Percentiles rank a stretch among this genome's conserved stretches.
Evolutionary conservation across 169 alveolate species (phyloP).

Genomic region (Babesia bovis): DNA sequence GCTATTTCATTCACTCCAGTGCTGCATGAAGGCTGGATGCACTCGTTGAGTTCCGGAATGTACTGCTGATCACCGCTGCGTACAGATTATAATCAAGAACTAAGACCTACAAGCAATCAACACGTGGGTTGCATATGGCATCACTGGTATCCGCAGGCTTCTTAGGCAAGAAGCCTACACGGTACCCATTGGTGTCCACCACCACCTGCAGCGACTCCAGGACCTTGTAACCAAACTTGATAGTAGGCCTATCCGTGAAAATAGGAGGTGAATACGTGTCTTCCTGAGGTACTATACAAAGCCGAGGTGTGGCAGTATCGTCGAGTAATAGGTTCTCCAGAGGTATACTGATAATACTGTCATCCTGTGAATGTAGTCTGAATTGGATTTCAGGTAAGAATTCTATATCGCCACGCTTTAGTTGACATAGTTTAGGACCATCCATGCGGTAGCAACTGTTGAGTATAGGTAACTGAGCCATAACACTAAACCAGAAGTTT

Average conservation of each 20-base stretch:
- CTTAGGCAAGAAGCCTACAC: constrained; percentile 70
- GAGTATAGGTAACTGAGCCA: constrained; percentile 75
- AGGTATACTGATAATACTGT: constrained; percentile 27
- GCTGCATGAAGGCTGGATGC: constrained; percentile 74
- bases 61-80: constrained; percentile 73
- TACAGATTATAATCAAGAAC: not conserved
- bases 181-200: constrained; percentile 68
- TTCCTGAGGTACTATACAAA: constrained; percentile 72
- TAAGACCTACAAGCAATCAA: constrained; percentile 30
- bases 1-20: too few relatives aligned
- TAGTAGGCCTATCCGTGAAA: constrained; percentile 71
- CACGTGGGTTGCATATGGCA: constrained; percentile 58
- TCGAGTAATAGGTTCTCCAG: constrained; percentile 65
- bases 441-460: constrained; percentile 63
- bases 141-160: constrained; percentile 30
- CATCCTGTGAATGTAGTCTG: constrained; percentile 28
- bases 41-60: constrained; percentile 72
- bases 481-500: constrained; percentile 76
- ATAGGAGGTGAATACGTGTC: constrained; percentile 49
- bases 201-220: constrained; percentile 69
- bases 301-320: constrained; percentile 42
- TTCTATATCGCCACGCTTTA: constrained; percentile 16
- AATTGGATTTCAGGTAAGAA: constrained; percentile 62
- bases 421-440: constrained; percentile 47
- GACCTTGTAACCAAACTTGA: constrained; percentile 75